Conservation (phyloP, 768 basidiomycete species). For the Mycena filopes region DNA sequence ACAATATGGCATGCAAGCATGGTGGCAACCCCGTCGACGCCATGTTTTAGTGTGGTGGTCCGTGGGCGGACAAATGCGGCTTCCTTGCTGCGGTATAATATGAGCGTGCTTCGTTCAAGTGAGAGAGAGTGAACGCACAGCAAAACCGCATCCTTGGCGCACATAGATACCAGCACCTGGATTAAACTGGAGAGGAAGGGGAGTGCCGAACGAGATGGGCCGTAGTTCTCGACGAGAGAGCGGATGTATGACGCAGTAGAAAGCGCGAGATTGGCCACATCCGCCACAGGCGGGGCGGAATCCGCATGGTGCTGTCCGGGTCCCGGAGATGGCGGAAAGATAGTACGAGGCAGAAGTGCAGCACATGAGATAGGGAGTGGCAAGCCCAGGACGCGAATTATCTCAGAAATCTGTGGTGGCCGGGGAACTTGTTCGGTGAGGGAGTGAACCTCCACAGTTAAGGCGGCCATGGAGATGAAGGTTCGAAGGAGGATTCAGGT, state of each 20-base stretch:
- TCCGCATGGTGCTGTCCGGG: too few relatives aligned
- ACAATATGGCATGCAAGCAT: slow-evolving; percentile 6
- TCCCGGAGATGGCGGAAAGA: too few relatives aligned
- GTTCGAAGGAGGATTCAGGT: too few relatives aligned
- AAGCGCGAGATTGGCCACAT: slow-evolving; percentile 11
- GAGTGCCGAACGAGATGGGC: slow-evolving; percentile 3
- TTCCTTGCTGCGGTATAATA: background rate
- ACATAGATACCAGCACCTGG: slow-evolving; percentile 2
- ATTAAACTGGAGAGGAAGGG: slow-evolving; percentile 14
- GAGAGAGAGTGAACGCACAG: background rate
- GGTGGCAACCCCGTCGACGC: slow-evolving; percentile 1
- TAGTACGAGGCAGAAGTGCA: too few relatives aligned
- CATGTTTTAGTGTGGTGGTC: background rate
- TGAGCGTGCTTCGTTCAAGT: too few relatives aligned
- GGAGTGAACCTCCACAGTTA: too few relatives aligned
- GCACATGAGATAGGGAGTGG: too few relatives aligned
- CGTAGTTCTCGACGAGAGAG: slow-evolving; percentile 10
- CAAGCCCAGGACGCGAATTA: too few relatives aligned
- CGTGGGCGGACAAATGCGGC: slow-evolving; percentile 6
- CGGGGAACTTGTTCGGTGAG: too few relatives aligned
- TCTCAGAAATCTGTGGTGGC: too few relatives aligned
- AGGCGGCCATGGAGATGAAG: too few relatives aligned
- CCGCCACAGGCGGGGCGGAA: too few relatives aligned
- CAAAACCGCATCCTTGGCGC: slow-evolving; percentile 8
- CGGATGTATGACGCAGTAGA: slow-evolving; percentile 10